Evolutionary conservation across 495 filamentous ascomycete genomes (phyloP).

Genomic region (Neurospora intermedia): DNA sequence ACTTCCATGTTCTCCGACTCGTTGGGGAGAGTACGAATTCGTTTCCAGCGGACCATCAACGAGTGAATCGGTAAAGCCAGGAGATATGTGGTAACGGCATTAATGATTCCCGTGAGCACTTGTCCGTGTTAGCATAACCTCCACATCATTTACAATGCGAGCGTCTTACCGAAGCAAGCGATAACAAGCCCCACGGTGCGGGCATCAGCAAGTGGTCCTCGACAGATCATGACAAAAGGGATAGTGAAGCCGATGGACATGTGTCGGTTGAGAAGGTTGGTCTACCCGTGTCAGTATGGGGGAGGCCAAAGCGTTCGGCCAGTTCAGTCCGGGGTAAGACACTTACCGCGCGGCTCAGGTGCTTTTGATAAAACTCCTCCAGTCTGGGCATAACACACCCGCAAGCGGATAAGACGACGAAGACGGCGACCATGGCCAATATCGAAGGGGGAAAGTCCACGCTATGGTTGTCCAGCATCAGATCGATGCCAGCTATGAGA

Average conservation of each 20-base stretch:
- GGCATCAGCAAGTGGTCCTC: slow-evolving; percentile 21
- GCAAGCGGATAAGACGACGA: slow-evolving; percentile 4
- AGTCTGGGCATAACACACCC: slow-evolving; percentile 7
- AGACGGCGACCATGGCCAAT: slow-evolving; percentile 20
- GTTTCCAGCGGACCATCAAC: slow-evolving; percentile 16
- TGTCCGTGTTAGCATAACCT: not conserved
- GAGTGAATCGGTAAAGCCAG: slow-evolving; percentile 15
- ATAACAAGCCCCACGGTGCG: slow-evolving; percentile 25
- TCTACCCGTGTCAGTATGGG: not conserved
- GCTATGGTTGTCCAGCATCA: slow-evolving; percentile 4
- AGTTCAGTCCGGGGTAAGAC: not conserved
- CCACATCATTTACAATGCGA: not conserved
- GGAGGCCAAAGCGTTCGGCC: not conserved
- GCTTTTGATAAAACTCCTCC: slow-evolving; percentile 22
- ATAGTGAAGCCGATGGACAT: slow-evolving; percentile 40
- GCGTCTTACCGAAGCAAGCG: slow-evolving; percentile 27
- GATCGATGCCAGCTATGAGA: slow-evolving; percentile 17
- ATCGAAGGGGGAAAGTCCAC: slow-evolving; percentile 23
- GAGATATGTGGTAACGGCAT: slow-evolving; percentile 14
- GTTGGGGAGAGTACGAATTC: not conserved
- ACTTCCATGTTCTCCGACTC: not conserved
- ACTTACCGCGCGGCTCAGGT: slow-evolving; percentile 27
- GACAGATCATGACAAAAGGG: slow-evolving; percentile 35
- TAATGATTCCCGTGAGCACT: slow-evolving; percentile 22
- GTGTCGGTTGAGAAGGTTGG: slow-evolving; percentile 33